A percentile compares a stretch with the other conserved stretches of the same genome.
phyloP scores from a whole-genome alignment of 768 basidiomycete genomes.

The Rhizopogon vulgaris region DNA sequence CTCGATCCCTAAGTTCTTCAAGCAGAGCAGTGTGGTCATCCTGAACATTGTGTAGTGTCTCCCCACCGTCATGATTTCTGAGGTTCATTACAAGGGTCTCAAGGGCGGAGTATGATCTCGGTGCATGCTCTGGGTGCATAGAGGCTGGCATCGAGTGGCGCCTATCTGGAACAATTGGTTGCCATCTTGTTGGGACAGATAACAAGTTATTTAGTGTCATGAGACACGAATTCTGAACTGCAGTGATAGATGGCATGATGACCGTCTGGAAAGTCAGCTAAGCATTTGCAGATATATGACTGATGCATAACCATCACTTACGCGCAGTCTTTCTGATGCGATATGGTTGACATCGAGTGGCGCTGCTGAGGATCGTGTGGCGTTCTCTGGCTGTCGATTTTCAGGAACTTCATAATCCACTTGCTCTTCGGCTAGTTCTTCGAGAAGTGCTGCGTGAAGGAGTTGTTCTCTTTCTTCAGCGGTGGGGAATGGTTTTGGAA shows the following conservation, averaged over 20 bases:
- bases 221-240: slow-evolving; percentile 69
- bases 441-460: slow-evolving; percentile 9
- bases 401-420: slow-evolving; percentile 13
- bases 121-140: slow-evolving; percentile 23
- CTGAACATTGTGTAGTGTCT: slow-evolving; percentile 33
- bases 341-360: neutral
- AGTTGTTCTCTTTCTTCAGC: slow-evolving; percentile 5
- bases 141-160: slow-evolving; percentile 13
- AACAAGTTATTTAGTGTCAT: slow-evolving; percentile 70
- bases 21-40: slow-evolving; percentile 48
- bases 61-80: slow-evolving; percentile 38
- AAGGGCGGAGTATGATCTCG: slow-evolving; percentile 39
- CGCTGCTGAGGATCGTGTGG: neutral
- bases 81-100: slow-evolving; percentile 60
- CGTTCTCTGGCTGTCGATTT: neutral
- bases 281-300: neutral
- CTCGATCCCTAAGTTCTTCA: slow-evolving; percentile 50
- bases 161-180: neutral
- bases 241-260: slow-evolving; percentile 64
- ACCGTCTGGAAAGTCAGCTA: slow-evolving; percentile 37
- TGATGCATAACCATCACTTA: neutral
- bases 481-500: slow-evolving; percentile 6
- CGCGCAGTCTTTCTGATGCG: neutral
- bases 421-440: slow-evolving; percentile 16
- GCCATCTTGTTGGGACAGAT: slow-evolving; percentile 32